Evolutionary conservation across 257 asterid species (phyloP), one percentile per base, ranked within the genome.

Genomic region (Nicotiana obtusifolia): DNA sequence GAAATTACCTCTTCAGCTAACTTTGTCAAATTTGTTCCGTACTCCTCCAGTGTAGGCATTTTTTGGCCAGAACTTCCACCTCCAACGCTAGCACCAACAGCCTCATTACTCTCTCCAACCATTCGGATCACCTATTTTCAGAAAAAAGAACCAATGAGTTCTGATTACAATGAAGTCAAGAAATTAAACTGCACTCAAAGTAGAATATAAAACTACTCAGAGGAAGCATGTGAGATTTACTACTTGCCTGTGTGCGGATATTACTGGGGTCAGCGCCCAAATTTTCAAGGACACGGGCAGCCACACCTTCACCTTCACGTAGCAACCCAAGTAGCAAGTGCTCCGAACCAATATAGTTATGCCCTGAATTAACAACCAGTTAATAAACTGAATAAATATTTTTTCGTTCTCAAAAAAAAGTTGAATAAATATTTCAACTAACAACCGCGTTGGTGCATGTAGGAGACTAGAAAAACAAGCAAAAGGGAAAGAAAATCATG

Each of bases 301-400:
- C 99, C 80, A 95, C 99, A 54, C 99, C 99, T 90, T 95, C 99
- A 82, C 98, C 99, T 88, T 93, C 99, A 17, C 98, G 96, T 81
- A 93, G 97, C 90, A 95, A 91, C 78, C 99, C 99, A 84, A 95
- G 88, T 71, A 95, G 88, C 88, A 95, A 93, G 89, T 95, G 99
- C 90, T 95, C 99, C 14, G 99, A 95, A 80, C 99, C 99, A 85
- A 95, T 95, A 92, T 95, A 95, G 86, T 95, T 95, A 90, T 95
- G 98, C 76, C 99, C 99, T 95, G 86, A 68, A 84, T 75, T 82
- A 83, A 79, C 44, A 82, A 73, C 67, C 30, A 61, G 59, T 49
- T 33, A 8, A 73, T 49, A 76, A 22, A 52, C 47, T 24, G 30
- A 62, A 44, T 56, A 22, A 3, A 26, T 49, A 16, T 7, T 41